Evolutionary conservation across 2,329 filamentous ascomycete species (phyloP), one percentile per base, ranked within the genome.

Genomic region (Coniosporium tulheliwenetii): DNA sequence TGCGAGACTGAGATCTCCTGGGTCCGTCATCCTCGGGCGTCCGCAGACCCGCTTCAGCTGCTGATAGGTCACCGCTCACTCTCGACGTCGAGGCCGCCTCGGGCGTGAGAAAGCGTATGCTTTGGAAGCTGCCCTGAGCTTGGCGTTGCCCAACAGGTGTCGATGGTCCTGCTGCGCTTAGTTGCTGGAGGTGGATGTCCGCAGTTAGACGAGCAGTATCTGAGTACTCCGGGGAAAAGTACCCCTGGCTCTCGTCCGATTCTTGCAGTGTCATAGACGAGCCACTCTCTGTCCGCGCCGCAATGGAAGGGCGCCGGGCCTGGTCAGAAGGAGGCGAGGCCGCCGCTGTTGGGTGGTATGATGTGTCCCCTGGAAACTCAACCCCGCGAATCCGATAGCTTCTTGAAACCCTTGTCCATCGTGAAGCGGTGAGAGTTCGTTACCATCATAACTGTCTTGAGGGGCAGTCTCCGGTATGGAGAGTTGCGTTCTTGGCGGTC

Each of bases 141-240:
- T 67, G 63, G 34, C 59, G 55, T 45, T 65, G 61, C 35, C 60
- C 61, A 29, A 60, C 51, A 10, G 63, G 53, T 36, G 61, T 61
- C 14, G 55, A 56, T 3, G 53, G 51, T 26, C 50, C 46, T 13
- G 64, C 63, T 13, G 71, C 70, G 45, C 67, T 70, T 36, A 77
- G 71, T 36, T 74, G 73, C 45, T 75, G 69, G 36, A 77, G 54
- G 46, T 71, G 66, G 43, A 60, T 64, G 41, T 61, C 55, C 48
- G 76, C 69, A 1, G 76, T 81, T 54, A 79, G 57, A 10, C 68
- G 73, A 55, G 75, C 59, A 53, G 74, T 70, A 65, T 80, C 62
- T 56, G 75, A 66, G 46, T 74, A 67, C 35, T 64, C 59, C 30
- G 67, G 64, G 4, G 73, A 67, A 45, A 71, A 71, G 52, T 73